Evolutionary conservation across 257 asterid species (phyloP).

Genomic region (Nicotiana attenuata): DNA sequence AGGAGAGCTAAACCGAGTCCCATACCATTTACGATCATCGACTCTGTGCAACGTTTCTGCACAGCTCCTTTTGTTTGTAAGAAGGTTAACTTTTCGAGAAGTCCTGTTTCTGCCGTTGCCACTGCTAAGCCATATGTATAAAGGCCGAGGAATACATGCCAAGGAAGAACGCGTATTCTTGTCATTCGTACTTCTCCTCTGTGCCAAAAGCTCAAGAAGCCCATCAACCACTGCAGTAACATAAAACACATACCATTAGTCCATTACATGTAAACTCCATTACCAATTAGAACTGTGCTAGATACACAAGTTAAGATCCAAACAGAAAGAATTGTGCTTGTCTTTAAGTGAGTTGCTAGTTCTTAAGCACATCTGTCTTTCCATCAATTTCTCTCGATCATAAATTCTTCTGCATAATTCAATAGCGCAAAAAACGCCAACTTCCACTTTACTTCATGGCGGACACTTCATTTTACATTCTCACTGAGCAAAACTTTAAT

Average conservation of each 20-base stretch:
- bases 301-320: not conserved
- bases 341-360: not conserved
- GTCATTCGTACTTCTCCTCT: slow-evolving; percentile 58
- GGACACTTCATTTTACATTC: not conserved
- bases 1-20: slow-evolving; percentile 70
- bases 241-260: not conserved
- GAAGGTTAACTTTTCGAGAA: slow-evolving; percentile 73
- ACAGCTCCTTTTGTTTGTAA: slow-evolving; percentile 55
- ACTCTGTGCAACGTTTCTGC: slow-evolving; percentile 47
- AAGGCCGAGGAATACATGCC: slow-evolving; percentile 84
- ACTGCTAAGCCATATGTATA: slow-evolving; percentile 79
- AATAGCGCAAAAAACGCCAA: not conserved
- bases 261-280: no score
- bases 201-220: slow-evolving; percentile 81
- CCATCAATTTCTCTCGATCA: not conserved
- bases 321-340: not conserved
- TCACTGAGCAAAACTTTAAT: not conserved
- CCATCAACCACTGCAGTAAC: slow-evolving; percentile 66
- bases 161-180: slow-evolving; percentile 53
- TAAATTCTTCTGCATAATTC: not conserved
- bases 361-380: not conserved
- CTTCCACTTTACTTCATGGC: not conserved
- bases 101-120: slow-evolving; percentile 82
- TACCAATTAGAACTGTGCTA: no score
- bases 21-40: slow-evolving; percentile 62